These are phyloP conservation scores for Pseudonitzschia delicatissima DNA, from an alignment of 108 stramenopile species.

Conservation along the genomic window DNA sequence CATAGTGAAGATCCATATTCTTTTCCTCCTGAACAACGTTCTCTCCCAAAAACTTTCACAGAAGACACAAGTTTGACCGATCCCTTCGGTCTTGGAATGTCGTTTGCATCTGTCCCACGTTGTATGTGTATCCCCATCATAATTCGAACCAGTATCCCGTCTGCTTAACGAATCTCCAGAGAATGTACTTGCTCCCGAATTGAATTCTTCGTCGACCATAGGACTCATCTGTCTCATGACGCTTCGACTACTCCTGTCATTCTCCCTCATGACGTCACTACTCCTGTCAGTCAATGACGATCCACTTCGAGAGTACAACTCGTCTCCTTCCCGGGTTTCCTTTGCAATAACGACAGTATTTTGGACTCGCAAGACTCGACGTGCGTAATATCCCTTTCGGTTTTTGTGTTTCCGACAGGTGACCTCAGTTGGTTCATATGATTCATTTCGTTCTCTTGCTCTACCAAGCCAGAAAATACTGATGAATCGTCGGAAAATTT, in stretches of 20 bases:
- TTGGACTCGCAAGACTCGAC: neutral
- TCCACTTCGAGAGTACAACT: too few relatives aligned
- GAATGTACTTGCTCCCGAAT: neutral
- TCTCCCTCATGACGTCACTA: too few relatives aligned
- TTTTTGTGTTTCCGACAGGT: neutral
- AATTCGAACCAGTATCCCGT: neutral
- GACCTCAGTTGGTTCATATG: too few relatives aligned
- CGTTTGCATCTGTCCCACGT: slow-evolving; percentile 27
- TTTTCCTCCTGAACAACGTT: slow-evolving; percentile 1
- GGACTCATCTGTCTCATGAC: neutral
- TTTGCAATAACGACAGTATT: too few relatives aligned
- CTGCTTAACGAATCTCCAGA: neutral
- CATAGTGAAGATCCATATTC: too few relatives aligned
- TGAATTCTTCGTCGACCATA: neutral
- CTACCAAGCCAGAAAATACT: slow-evolving; percentile 27
- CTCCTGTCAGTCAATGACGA: neutral
- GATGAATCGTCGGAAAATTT: slow-evolving; percentile 28
- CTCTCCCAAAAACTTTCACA: neutral
- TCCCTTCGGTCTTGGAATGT: slow-evolving; percentile 14
- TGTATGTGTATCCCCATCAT: slow-evolving; percentile 5
- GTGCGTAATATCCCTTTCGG: slow-evolving; percentile 1
- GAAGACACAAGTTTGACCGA: slow-evolving; percentile 20
- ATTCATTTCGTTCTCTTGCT: neutral
- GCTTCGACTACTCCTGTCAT: neutral
- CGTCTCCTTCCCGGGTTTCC: too few relatives aligned